Evolutionary conservation across 805 yeast species (phyloP).

Genomic region (Scheffersomyces lignosus): DNA sequence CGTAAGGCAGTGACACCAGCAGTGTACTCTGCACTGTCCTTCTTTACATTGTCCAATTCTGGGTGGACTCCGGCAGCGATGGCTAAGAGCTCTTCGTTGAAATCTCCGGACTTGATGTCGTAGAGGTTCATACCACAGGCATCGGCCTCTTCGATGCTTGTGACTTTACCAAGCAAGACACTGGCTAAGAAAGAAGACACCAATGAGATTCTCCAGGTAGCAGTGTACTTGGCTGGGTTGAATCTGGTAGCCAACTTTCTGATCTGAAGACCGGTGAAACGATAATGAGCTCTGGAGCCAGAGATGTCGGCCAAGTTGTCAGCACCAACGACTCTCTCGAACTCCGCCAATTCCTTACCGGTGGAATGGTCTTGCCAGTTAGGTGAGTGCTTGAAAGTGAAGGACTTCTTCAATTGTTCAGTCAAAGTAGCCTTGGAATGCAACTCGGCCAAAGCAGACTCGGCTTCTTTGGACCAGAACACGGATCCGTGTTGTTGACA

Average conservation of each 20-base stretch:
- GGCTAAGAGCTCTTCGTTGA: constrained; percentile 56
- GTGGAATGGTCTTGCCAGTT: constrained; percentile 97
- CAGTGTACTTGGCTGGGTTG: constrained; percentile 50
- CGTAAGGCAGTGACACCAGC: constrained; percentile 42
- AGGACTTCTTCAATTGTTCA: constrained; percentile 51
- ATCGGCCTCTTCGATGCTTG: constrained; percentile 76
- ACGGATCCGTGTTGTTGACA: constrained; percentile 94
- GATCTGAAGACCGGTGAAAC: constrained; percentile 93
- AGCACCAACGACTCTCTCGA: constrained; percentile 57
- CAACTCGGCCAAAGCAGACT: constrained; percentile 38
- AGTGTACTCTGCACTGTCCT: constrained; percentile 11
- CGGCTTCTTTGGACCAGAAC: constrained; percentile 63
- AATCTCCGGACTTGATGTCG: constrained; percentile 59
- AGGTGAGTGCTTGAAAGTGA: constrained; percentile 68
- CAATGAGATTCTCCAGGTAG: constrained; percentile 64
- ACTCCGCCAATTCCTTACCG: constrained; percentile 58
- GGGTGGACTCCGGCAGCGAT: constrained; percentile 54
- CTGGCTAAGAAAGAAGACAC: constrained; percentile 80
- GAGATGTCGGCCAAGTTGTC: constrained; percentile 69
- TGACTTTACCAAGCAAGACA: constrained; percentile 62
- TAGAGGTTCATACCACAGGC: constrained; percentile 93
- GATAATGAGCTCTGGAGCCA: constrained; percentile 84
- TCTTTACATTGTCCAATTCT: constrained; percentile 34
- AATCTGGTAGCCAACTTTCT: constrained; percentile 61
- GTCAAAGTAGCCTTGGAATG: constrained; percentile 31